A percentile compares a stretch with the other conserved stretches of the same genome.
phyloP scores from a whole-genome alignment of 2,329 filamentous ascomycete species.

The Gaeumannomyces sp. region DNA sequence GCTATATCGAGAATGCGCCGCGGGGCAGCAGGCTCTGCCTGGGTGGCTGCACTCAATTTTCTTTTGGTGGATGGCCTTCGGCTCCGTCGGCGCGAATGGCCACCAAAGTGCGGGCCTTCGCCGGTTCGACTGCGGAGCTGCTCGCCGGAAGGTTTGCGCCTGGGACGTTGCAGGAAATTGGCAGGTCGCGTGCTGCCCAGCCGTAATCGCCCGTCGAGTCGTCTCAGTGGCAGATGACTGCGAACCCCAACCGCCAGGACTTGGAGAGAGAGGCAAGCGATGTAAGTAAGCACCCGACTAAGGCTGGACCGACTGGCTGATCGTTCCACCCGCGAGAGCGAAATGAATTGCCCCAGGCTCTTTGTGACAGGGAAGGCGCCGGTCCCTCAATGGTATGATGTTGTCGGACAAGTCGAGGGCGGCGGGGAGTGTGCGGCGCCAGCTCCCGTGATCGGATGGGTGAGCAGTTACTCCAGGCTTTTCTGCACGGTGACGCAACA shows the following conservation, averaged over 20 bases:
- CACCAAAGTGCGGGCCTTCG: background rate
- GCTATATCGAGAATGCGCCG: background rate
- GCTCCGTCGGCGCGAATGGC: background rate
- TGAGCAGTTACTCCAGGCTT: background rate
- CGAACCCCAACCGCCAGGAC: too few relatives aligned
- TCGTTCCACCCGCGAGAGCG: background rate
- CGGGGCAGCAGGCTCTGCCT: too few relatives aligned
- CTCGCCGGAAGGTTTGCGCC: background rate
- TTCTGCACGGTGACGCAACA: background rate
- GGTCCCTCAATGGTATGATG: background rate
- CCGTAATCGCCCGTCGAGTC: too few relatives aligned
- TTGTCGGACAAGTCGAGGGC: background rate
- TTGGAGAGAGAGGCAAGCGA: too few relatives aligned
- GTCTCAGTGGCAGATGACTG: too few relatives aligned
- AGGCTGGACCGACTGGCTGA: background rate
- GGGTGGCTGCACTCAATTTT: background rate
- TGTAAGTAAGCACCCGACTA: background rate
- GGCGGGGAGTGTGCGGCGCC: too few relatives aligned
- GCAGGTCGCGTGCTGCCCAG: too few relatives aligned
- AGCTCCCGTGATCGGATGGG: background rate
- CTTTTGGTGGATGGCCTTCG: background rate
- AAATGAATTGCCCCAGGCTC: background rate
- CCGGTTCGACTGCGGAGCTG: background rate
- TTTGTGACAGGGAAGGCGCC: background rate
- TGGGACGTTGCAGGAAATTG: too few relatives aligned